Conservation (phyloP, 352 stramenopile species). For the Pythium diclinum region DNA sequence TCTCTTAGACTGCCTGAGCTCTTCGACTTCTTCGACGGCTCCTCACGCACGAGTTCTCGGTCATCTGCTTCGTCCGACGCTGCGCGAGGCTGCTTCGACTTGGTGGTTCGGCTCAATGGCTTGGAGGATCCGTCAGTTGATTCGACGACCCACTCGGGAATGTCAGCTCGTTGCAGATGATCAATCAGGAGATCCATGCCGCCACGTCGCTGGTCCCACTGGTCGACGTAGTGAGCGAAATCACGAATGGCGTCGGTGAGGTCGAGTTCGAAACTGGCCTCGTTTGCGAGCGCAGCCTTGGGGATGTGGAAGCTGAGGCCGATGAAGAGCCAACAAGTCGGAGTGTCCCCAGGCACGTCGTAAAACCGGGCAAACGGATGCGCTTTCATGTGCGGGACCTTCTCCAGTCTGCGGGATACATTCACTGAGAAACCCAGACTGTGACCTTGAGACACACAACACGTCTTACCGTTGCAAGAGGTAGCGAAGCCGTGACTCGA, state of each 20-base stretch:
- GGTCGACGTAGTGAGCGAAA: slow-evolving; percentile 72
- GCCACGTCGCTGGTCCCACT: slow-evolving; percentile 65
- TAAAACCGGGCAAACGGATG: slow-evolving; percentile 84
- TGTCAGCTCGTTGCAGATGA: slow-evolving; percentile 48
- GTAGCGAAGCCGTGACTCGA: slow-evolving; percentile 80
- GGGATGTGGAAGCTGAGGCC: slow-evolving; percentile 61
- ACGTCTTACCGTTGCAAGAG: slow-evolving; percentile 65
- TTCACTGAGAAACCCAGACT: neutral
- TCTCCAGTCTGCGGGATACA: slow-evolving; percentile 45
- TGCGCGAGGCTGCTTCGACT: slow-evolving; percentile 16
- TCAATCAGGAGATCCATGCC: slow-evolving; percentile 86
- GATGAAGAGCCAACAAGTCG: slow-evolving; percentile 77
- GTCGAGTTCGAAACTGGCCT: slow-evolving; percentile 41
- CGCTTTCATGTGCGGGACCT: slow-evolving; percentile 50
- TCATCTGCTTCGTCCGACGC: neutral
- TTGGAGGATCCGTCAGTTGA: slow-evolving; percentile 24
- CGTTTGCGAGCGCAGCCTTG: slow-evolving; percentile 18
- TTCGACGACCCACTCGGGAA: slow-evolving; percentile 67
- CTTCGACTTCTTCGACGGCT: neutral
- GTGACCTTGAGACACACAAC: neutral
- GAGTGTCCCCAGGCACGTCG: slow-evolving; percentile 41
- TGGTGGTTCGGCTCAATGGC: neutral
- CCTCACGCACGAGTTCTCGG: neutral
- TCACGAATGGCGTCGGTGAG: slow-evolving; percentile 70
- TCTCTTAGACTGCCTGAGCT: neutral